Conservation (phyloP, 192 early-diverging fungal genomes). For the Piromyces finnis region DNA sequence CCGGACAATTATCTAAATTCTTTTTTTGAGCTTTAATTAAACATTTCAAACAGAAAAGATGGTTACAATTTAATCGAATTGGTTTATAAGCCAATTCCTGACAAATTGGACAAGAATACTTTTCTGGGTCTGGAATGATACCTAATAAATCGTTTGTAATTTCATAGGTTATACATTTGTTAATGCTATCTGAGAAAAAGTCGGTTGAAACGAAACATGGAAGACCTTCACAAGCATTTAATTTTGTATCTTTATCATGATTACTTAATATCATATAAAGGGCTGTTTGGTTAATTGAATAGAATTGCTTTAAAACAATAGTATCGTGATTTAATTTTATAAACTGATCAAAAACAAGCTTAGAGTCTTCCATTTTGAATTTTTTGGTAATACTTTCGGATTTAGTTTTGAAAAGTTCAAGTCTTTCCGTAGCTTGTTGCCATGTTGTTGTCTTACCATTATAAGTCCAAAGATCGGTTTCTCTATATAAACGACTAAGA, state of each 20-base stretch:
- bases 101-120: constrained; percentile 68
- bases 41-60: constrained; percentile 67
- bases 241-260: constrained; percentile 66
- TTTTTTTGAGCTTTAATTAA: constrained; percentile 52
- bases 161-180: constrained; percentile 32
- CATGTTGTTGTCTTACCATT: not conserved
- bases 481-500: not conserved
- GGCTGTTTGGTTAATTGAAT: constrained; percentile 54
- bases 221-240: constrained; percentile 22
- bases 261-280: constrained; percentile 74
- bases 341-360: constrained; percentile 23
- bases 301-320: constrained; percentile 45
- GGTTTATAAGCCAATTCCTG: constrained; percentile 55
- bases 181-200: constrained; percentile 22
- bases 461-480: not conserved
- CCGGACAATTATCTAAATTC: constrained; percentile 46
- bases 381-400: not conserved
- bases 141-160: constrained; percentile 41
- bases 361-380: constrained; percentile 5
- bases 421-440: not conserved
- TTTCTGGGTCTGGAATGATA: constrained; percentile 63
- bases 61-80: constrained; percentile 50
- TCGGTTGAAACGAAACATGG: constrained; percentile 21
- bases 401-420: not conserved
- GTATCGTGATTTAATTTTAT: constrained; percentile 47